Evolutionary conservation across 225 moss, liverwort and hornwort species (phyloP).

Genomic region (Polytrichum commune): DNA sequence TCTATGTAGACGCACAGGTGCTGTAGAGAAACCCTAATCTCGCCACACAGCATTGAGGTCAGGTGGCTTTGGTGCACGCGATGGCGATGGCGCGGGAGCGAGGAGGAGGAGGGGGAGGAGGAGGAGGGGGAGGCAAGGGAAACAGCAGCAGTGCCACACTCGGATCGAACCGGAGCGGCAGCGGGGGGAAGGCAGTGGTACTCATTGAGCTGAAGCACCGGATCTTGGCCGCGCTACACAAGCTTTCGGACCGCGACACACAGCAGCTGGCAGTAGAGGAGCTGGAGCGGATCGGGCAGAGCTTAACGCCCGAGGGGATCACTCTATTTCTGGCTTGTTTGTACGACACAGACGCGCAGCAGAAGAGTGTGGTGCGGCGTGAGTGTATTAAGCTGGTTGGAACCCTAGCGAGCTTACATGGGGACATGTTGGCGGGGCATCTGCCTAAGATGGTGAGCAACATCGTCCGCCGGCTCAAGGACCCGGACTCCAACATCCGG

Average conservation of each 20-base stretch:
- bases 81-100: background rate
- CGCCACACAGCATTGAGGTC: no score
- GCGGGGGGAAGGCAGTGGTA: slow-evolving; percentile 19
- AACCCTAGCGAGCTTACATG: slow-evolving; percentile 57
- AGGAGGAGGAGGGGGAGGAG: background rate
- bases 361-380: slow-evolving; percentile 71
- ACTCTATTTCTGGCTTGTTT: slow-evolving; percentile 71
- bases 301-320: slow-evolving; percentile 59
- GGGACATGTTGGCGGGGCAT: slow-evolving; percentile 62
- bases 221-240: slow-evolving; percentile 73
- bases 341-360: slow-evolving; percentile 83
- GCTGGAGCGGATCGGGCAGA: slow-evolving; percentile 61
- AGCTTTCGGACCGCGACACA: slow-evolving; percentile 77
- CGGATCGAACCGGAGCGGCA: background rate
- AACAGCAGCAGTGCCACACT: slow-evolving; percentile 12
- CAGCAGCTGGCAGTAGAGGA: slow-evolving; percentile 93
- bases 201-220: slow-evolving; percentile 74
- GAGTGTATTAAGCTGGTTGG: slow-evolving; percentile 79
- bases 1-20: no score
- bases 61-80: no score
- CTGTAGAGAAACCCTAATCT: no score
- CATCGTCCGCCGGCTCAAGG: slow-evolving; percentile 81
- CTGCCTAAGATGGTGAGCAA: slow-evolving; percentile 77
- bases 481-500: slow-evolving; percentile 74
- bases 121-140: background rate